Conservation (phyloP, 176 grass and related monocot species). For the Echinochloa phyllopogon region DNA sequence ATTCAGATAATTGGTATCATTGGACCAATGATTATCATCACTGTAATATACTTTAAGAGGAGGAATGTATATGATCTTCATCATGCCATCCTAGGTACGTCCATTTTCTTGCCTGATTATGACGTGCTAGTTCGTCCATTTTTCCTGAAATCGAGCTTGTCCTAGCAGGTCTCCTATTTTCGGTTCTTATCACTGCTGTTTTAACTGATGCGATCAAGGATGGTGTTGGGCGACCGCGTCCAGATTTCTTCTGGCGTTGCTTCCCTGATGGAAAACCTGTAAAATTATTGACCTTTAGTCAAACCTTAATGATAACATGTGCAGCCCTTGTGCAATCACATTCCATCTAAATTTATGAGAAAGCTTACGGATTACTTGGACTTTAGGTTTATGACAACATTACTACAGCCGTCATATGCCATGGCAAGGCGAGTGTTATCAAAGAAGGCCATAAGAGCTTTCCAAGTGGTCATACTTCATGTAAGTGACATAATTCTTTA, state of each 20-base stretch:
- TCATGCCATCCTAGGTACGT: conserved; percentile 70
- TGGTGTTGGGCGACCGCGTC: conserved; percentile 72
- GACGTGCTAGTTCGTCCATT: conserved; percentile 2
- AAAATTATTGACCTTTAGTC: conserved; percentile 5
- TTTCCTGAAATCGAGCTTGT: conserved; percentile 22
- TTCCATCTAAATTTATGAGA: neutral
- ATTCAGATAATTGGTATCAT: conserved; percentile 67
- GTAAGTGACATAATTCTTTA: conserved; percentile 51
- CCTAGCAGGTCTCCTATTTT: conserved; percentile 69
- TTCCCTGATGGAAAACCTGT: conserved; percentile 76
- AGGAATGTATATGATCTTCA: conserved; percentile 88
- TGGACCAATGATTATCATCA: conserved; percentile 63
- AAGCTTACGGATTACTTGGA: neutral
- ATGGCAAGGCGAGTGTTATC: conserved; percentile 70
- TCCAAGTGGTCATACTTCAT: conserved; percentile 81
- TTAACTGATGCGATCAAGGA: conserved; percentile 86
- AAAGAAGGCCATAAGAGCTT: conserved; percentile 93
- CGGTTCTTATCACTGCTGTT: conserved; percentile 76
- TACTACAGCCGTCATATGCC: conserved; percentile 65
- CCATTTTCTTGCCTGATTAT: neutral
- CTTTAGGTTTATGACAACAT: conserved; percentile 61
- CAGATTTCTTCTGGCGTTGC: conserved; percentile 91
- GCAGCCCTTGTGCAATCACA: conserved; percentile 15
- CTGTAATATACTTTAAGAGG: conserved; percentile 70
- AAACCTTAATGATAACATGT: neutral